Conservation (phyloP, 1,284 basidiomycete genomes). For the Tylopilus sp. region DNA sequence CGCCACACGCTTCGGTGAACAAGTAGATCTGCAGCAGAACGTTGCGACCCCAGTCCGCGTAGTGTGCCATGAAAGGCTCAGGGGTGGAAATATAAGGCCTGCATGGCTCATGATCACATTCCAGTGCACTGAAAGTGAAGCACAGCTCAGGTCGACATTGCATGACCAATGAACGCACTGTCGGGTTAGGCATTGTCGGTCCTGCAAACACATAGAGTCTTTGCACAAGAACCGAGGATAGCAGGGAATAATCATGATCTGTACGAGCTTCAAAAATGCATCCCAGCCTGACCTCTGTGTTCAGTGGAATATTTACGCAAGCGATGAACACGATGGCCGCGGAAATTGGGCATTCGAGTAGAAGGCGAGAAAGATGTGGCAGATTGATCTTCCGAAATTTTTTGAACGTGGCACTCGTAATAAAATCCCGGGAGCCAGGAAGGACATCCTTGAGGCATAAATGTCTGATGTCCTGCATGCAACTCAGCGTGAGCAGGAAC, state of each 20-base stretch:
- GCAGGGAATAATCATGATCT: neutral
- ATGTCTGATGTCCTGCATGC: no score
- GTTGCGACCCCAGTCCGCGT: neutral
- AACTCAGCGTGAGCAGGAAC: no score
- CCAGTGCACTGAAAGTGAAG: neutral
- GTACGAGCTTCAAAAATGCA: neutral
- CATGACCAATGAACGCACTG: neutral
- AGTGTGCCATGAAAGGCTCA: no score
- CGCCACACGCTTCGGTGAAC: fast-evolving
- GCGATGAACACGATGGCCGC: no score
- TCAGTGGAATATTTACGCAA: no score
- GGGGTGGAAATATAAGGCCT: neutral
- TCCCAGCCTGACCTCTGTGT: neutral
- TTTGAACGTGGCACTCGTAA: no score
- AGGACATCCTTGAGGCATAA: no score
- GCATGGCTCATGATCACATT: neutral
- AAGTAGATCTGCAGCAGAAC: neutral
- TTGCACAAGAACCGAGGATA: neutral
- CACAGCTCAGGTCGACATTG: no score
- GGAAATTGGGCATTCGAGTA: no score
- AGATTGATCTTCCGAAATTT: no score
- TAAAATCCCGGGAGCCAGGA: no score
- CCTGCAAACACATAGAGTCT: neutral
- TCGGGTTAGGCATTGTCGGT: neutral
- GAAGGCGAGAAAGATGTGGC: no score